phyloP scores from a whole-genome alignment of 805 yeast genomes.

The Geotrichum ghanense region DNA sequence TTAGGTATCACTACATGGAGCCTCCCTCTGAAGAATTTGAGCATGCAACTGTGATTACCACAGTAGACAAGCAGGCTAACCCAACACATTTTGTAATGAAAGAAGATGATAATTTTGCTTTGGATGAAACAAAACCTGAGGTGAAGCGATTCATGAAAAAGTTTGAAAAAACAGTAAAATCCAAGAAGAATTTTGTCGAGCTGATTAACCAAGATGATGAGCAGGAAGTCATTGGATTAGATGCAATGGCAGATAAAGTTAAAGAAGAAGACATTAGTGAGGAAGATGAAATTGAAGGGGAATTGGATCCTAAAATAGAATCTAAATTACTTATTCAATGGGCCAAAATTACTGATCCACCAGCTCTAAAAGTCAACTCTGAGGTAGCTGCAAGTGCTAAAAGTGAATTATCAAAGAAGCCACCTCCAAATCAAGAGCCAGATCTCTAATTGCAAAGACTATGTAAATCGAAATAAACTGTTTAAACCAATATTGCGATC shows the following conservation, averaged over 20 bases:
- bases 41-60: not conserved
- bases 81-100: not conserved
- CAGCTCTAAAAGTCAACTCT: not conserved
- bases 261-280: not conserved
- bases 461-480: too few relatives aligned
- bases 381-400: not conserved
- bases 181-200: not conserved
- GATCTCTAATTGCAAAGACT: too few relatives aligned
- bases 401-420: too few relatives aligned
- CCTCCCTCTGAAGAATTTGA: conserved; percentile 2
- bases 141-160: not conserved
- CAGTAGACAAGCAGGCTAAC: not conserved
- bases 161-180: not conserved
- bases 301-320: not conserved
- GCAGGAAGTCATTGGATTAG: not conserved
- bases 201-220: not conserved
- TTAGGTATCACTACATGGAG: not conserved
- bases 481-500: too few relatives aligned
- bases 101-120: not conserved
- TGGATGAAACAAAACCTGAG: not conserved
- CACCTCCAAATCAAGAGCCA: too few relatives aligned
- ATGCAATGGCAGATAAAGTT: not conserved
- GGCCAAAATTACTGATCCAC: conserved; percentile 8
- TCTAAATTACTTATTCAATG: conserved; percentile 6
- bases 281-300: not conserved